Conservation (phyloP, 768 basidiomycete species). For the Amanita polypyramis region DNA sequence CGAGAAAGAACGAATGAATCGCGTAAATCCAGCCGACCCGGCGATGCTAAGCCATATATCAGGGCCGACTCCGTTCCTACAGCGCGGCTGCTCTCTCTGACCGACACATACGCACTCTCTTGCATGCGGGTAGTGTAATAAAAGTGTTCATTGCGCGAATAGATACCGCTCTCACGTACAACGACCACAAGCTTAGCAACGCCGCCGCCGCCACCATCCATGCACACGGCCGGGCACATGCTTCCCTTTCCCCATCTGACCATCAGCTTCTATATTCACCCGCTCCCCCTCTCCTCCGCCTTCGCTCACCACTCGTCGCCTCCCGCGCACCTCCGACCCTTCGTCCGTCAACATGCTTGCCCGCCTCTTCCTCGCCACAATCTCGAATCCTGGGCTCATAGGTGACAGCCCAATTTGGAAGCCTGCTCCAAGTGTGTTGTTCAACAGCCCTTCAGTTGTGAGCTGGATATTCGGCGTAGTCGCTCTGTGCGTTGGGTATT, state of each 20-base stretch:
- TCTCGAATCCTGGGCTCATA: conserved; percentile 68
- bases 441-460: background rate
- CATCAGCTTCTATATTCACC: background rate
- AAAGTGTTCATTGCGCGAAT: no score
- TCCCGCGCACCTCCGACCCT: conserved; percentile 13
- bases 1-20: conserved; percentile 11
- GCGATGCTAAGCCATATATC: background rate
- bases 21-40: background rate
- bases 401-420: conserved; percentile 73
- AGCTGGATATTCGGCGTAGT: conserved; percentile 5
- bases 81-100: no score
- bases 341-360: conserved; percentile 24
- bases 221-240: conserved; percentile 1
- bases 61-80: background rate
- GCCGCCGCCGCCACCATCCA: conserved; percentile 1
- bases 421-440: conserved; percentile 28
- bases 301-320: conserved; percentile 45
- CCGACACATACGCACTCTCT: no score
- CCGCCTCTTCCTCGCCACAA: conserved; percentile 44
- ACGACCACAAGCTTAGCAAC: background rate
- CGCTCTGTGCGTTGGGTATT: background rate
- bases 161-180: background rate
- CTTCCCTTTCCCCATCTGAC: conserved; percentile 4
- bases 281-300: conserved; percentile 23
- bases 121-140: no score